Conservation (phyloP, 2,329 filamentous ascomycete genomes). For the Penicillium brasilianum region DNA sequence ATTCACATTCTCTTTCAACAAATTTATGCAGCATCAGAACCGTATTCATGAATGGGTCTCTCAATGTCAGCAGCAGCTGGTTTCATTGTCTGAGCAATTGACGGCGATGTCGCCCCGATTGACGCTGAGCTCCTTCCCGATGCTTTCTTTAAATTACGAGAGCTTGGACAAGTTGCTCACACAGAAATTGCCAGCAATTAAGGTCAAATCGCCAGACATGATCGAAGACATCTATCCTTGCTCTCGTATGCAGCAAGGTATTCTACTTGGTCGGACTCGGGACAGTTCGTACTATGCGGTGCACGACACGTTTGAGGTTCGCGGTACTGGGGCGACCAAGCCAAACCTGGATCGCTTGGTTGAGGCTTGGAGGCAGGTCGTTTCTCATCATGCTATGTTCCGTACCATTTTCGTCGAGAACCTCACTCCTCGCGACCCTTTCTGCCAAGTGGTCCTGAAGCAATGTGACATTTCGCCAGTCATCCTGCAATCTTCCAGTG, state of each 20-base stretch:
- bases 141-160: constrained; percentile 52
- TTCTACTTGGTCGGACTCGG: constrained; percentile 41
- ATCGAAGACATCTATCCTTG: constrained; percentile 52
- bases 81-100: constrained; percentile 35
- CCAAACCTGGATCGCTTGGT: constrained; percentile 36
- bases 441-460: constrained; percentile 44
- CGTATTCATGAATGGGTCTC: constrained; percentile 52
- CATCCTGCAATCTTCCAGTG: constrained; percentile 37
- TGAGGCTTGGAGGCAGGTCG: constrained; percentile 40
- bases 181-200: constrained; percentile 45
- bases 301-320: constrained; percentile 45
- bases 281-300: constrained; percentile 46
- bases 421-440: constrained; percentile 38
- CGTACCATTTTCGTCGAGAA: constrained; percentile 46
- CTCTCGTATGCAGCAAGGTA: constrained; percentile 46
- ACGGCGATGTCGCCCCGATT: constrained; percentile 30
- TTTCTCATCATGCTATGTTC: constrained; percentile 42
- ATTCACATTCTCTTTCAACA: constrained; percentile 59
- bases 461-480: constrained; percentile 34
- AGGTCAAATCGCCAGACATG: constrained; percentile 39
- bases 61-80: constrained; percentile 43
- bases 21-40: constrained; percentile 53
- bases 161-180: constrained; percentile 45
- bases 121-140: constrained; percentile 52
- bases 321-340: constrained; percentile 14